A percentile compares a stretch with the other conserved stretches of the same genome.
Conservation (phyloP, 352 stramenopile genomes). For the Phytophthora rubi region DNA sequence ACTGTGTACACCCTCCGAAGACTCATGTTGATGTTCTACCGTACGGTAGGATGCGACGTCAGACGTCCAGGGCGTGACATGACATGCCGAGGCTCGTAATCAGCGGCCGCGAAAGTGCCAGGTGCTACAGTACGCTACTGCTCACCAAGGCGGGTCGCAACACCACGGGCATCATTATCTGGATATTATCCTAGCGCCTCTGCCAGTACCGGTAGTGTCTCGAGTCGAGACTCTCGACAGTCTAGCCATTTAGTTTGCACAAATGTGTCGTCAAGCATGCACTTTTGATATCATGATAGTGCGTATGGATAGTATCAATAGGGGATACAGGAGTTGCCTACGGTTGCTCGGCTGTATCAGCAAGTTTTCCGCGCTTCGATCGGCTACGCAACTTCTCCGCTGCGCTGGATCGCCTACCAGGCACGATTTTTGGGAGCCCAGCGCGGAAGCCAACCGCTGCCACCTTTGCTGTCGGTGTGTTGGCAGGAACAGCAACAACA, state of each 20-base stretch:
- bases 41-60: conserved; percentile 9
- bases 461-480: conserved; percentile 11
- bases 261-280: neutral
- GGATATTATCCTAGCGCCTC: no score
- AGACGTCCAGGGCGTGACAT: conserved; percentile 12
- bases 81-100: conserved; percentile 20
- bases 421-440: conserved; percentile 22
- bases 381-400: conserved; percentile 36
- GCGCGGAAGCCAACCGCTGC: conserved; percentile 10
- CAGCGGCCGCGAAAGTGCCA: neutral
- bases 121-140: neutral
- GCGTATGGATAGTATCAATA: no score
- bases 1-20: neutral
- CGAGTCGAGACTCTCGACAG: no score
- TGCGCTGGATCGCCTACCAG: conserved; percentile 28
- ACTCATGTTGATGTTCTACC: neutral
- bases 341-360: neutral
- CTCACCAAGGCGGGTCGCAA: no score
- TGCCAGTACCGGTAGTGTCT: no score
- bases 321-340: neutral
- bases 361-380: conserved; percentile 11
- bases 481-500: conserved; percentile 1
- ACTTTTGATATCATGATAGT: no score
- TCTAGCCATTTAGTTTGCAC: no score
- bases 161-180: no score